These are phyloP conservation scores for Populus hybrid DNA, from an alignment of 441 rosid genomes.

Conservation along the genomic window DNA sequence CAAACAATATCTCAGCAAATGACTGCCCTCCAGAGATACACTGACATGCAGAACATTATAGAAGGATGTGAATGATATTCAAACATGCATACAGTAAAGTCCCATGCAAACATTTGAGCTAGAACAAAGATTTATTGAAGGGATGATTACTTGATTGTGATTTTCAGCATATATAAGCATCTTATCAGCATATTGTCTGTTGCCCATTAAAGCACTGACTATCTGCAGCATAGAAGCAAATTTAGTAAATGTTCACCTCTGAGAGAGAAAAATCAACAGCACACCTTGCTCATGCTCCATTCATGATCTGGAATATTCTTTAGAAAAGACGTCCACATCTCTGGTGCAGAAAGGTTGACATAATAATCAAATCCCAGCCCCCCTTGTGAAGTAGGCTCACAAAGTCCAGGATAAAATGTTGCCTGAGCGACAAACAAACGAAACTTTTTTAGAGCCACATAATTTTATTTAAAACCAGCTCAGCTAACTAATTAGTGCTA, in stretches of 20 bases:
- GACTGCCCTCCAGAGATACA: conserved; percentile 93
- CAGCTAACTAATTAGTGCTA: neutral
- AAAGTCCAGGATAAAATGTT: conserved; percentile 89
- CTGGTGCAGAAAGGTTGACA: conserved; percentile 83
- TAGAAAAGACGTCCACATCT: conserved; percentile 90
- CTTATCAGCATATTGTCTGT: conserved; percentile 63
- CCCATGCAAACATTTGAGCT: neutral
- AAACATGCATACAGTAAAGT: neutral
- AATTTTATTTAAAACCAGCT: neutral
- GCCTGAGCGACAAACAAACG: conserved; percentile 43
- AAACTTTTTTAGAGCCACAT: conserved; percentile 8
- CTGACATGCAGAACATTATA: conserved; percentile 37
- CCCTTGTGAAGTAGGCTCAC: conserved; percentile 94
- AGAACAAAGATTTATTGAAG: conserved; percentile 10
- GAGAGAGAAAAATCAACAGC: conserved; percentile 5
- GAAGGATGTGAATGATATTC: conserved; percentile 14
- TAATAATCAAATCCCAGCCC: conserved; percentile 94
- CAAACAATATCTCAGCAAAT: conserved; percentile 82
- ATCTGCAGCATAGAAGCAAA: conserved; percentile 47
- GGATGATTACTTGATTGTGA: conserved; percentile 72
- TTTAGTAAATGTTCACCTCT: conserved; percentile 1
- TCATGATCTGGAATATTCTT: conserved; percentile 63
- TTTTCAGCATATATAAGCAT: conserved; percentile 84
- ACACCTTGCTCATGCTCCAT: conserved; percentile 97
- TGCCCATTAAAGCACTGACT: conserved; percentile 67